Evolutionary conservation across 2,329 filamentous ascomycete genomes (phyloP), one percentile per base, ranked within the genome.

Genomic region (Penicillium sclerotiorum): DNA sequence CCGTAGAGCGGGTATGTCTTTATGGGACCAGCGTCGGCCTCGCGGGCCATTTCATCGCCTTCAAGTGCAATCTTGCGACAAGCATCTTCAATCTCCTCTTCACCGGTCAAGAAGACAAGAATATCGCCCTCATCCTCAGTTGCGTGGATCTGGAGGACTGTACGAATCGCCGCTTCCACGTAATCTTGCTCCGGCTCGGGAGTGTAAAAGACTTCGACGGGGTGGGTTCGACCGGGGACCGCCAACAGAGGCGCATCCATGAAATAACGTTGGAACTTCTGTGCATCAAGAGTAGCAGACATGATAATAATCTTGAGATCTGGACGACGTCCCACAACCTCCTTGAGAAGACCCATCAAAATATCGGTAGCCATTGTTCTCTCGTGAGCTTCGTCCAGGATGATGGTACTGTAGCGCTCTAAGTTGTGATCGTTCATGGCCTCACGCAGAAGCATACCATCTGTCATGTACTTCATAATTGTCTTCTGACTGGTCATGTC

Each of bases 271-370:
- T 97, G 94, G 70, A 99, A 99, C 75, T 99, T 99, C 67, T 96
- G 88, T 5, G 94, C 94, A 74, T 99, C 94, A 47, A 99, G 82
- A 8, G 94, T 99, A 53, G 94, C 94, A 67, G 93, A 97, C 86
- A 97, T 99, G 80, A 99, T 94, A 67, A 99, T 94, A 66, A 99
- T 89, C 78, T 99, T 99, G 65, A 99, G 80, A 71, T 99, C 94
- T 4, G 89, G 83, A 51, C 94, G 83, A 63, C 91, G 84, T 61
- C 80, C 73, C 27, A 92, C 85, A 35, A 97, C 87, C 67, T 95
- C 89, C 77, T 99, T 99, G 53, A 99, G 78, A 51, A 99, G 80
- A 48, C 92, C 94, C 89, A 99, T 97, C 50, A 99, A 80, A 56
- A 99, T 94, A 78, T 99, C 94, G 8, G 95, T 99, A 18, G 93